Evolutionary conservation across 179 eudicot species (phyloP), one percentile per base, ranked within the genome.

Genomic region (Amaranthus tricolor): DNA sequence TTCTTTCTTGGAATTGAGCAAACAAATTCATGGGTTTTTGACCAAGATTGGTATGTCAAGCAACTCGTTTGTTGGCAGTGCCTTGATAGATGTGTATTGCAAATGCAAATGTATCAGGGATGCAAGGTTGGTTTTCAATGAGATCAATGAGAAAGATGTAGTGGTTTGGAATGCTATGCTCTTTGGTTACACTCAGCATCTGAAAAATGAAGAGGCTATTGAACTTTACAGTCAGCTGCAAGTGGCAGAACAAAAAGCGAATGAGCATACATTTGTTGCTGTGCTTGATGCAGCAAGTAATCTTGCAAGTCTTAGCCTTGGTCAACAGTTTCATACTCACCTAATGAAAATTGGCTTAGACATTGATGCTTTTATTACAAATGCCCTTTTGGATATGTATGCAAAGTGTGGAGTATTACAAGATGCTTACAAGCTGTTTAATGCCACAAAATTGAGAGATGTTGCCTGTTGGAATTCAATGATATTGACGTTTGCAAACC

Each of bases 131-230:
- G 81, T 82, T 31, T 91, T 89, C 76, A 86, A 82, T 59, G 96
- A 88, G 81, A 81, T 86, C 69, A 57, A 55, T 57, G 84, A 82
- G 20, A 91, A 84, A 72, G 91, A 91, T 80, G 77, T 84, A 44
- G 96, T 89, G 31, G 87, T 88, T 16, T 91, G 91, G 94, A 89
- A 89, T 80, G 85, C 93, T 66, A 87, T 89, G 93, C 60, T 91
- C 69, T 88, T 73, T 62, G 94, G 94, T 48, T 89, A 88, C 74
- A 67, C 84, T 17, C 88, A 80, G 54, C 77, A 77, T 74, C 71
- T 71, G 72, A 87, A 89, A 87, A 82, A 73, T 62, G 90, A 88
- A 77, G 87, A 85, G 53, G 90, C 91, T 68, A 77, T 89, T 62
- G 84, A 82, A 66, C 84, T 91, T 9, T 89, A 74, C 85, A 75